Evolutionary conservation across 768 basidiomycete genomes (phyloP).

Genomic region (Auriculariales sp.): DNA sequence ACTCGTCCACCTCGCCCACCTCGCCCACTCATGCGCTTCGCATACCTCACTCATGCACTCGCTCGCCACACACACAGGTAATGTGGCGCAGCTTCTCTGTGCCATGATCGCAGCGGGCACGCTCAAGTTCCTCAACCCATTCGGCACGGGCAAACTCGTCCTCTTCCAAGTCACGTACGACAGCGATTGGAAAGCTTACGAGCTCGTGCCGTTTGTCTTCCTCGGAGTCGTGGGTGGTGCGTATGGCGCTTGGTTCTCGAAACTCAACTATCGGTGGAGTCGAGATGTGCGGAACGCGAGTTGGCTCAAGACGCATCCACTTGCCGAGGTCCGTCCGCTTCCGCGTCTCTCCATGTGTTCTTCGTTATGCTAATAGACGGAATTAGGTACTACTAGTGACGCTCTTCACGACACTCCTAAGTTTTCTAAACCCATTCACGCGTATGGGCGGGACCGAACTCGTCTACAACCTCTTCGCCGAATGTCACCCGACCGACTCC

Average conservation of each 20-base stretch:
- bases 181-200: conserved; percentile 89
- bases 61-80: too few species aligned
- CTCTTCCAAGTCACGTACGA: conserved; percentile 86
- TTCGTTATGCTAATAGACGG: neutral
- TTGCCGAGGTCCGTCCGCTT: conserved; percentile 51
- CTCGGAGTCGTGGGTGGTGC: conserved; percentile 87
- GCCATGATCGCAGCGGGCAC: conserved; percentile 22
- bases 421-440: conserved; percentile 80
- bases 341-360: neutral
- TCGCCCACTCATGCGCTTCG: too few species aligned
- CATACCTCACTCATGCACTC: too few species aligned
- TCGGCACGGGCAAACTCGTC: conserved; percentile 88
- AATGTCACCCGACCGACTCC: conserved; percentile 52
- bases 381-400: conserved; percentile 47
- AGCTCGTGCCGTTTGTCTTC: conserved; percentile 70
- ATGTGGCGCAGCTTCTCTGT: conserved; percentile 21
- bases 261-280: conserved; percentile 81
- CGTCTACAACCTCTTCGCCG: conserved; percentile 80
- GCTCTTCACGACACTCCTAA: conserved; percentile 55
- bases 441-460: conserved; percentile 94
- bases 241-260: conserved; percentile 89
- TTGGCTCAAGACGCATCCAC: conserved; percentile 66
- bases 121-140: conserved; percentile 56
- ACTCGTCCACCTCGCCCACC: too few species aligned
- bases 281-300: conserved; percentile 68